A percentile compares a stretch with the other conserved stretches of the same genome.
phyloP scores from a whole-genome alignment of 192 early-diverging fungal species.

The Coemansia sp. region DNA sequence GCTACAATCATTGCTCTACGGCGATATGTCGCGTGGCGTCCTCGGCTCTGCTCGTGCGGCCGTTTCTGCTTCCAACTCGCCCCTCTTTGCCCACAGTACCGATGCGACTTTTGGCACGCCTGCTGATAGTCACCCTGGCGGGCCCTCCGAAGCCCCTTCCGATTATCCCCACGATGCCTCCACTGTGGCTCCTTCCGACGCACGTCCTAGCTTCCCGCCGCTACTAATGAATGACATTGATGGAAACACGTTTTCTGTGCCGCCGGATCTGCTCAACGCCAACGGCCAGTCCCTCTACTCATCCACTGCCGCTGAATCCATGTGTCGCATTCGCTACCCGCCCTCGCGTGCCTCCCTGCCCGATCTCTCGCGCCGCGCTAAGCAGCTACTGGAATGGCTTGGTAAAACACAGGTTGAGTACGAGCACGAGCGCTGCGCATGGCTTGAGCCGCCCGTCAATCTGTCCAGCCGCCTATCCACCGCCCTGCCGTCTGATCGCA shows the following conservation, averaged over 20 bases:
- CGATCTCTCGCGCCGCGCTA: slow-evolving; percentile 46
- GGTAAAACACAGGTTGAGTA: slow-evolving; percentile 51
- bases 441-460: slow-evolving; percentile 9
- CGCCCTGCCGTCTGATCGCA: not conserved
- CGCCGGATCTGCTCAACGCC: slow-evolving; percentile 38
- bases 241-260: slow-evolving; percentile 33
- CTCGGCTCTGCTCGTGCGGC: slow-evolving; percentile 14
- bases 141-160: not conserved
- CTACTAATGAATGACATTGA: slow-evolving; percentile 33
- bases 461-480: not conserved
- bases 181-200: not conserved
- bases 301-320: slow-evolving; percentile 30
- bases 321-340: slow-evolving; percentile 52
- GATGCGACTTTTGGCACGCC: slow-evolving; percentile 5
- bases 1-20: slow-evolving; percentile 28
- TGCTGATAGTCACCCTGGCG: slow-evolving; percentile 6
- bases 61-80: slow-evolving; percentile 40
- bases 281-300: slow-evolving; percentile 48
- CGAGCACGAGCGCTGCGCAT: slow-evolving; percentile 37
- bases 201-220: slow-evolving; percentile 36
- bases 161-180: not conserved
- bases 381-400: slow-evolving; percentile 55
- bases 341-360: slow-evolving; percentile 28
- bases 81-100: slow-evolving; percentile 18
- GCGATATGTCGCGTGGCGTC: not conserved